Evolutionary conservation across 768 basidiomycete species (phyloP), one percentile per base, ranked within the genome.

Genomic region (Serendipita indica): DNA sequence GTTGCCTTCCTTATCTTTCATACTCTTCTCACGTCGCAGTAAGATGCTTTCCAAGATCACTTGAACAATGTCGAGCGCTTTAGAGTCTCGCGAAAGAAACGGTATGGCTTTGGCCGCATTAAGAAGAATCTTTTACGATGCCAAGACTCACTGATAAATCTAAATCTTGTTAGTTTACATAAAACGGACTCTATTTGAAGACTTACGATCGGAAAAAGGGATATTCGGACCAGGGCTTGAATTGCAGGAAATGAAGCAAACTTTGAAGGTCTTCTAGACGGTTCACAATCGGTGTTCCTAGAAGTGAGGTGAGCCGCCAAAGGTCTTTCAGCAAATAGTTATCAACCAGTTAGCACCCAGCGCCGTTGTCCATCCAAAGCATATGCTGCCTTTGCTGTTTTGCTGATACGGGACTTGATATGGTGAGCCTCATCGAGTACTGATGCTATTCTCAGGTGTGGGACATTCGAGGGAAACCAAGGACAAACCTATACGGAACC

Each of bases 351-450:
- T 28, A 94, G 81, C 2, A 89, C 89, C 94, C 94, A 98, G 62
- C 86, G 77, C 45, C 89, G 73, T 61, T 82, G 75, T 3, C 86
- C 86, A 20, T 75, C 78, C 7, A 98, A 74, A 3, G 87, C 87
- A 67, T 86, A 97, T 43, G 88, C 88, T 4, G 94, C 86, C 64
- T 83, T 86, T 0, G 90, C 89, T 13, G 87, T 89, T 69, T 87
- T 86, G 65, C 89, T 92, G 3, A 78, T 77, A 22, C 93, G 78
- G 12, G 87, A 90, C 71, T 96, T 97, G 74, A 89, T 92, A 61
- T 87, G 81, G 69, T 98, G 94, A 2, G 94, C 94, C 70, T 98
- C 94, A 66, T 98, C 94, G 5, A 93, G 76, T 33, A 94, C 79
- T 54, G n/a, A 7, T 5, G 7, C 41, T 7, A 18, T 7, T 7